phyloP scores from a whole-genome alignment of 352 stramenopile species.

The Phytophthora idaei region DNA sequence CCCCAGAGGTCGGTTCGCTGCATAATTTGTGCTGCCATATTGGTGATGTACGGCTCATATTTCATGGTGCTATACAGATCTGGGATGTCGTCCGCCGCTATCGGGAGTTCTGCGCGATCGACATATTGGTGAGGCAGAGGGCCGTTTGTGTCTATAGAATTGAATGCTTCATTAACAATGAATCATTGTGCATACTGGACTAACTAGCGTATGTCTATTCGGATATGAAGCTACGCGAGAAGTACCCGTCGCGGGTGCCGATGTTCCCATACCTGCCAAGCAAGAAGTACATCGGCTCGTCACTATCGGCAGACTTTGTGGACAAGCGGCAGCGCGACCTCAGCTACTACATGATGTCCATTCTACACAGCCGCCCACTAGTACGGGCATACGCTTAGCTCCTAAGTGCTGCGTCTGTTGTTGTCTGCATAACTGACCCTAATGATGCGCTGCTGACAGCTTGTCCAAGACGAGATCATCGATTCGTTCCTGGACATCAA shows the following conservation, averaged over 20 bases:
- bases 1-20: conserved; percentile 41
- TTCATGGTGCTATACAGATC: conserved; percentile 44
- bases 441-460: conserved; percentile 32
- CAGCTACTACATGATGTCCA: conserved; percentile 87
- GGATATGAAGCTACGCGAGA: conserved; percentile 72
- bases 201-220: conserved; percentile 8
- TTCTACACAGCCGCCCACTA: conserved; percentile 79
- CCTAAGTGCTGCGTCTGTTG: background rate
- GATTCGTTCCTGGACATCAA: conserved; percentile 91
- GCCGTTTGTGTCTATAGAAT: background rate
- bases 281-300: conserved; percentile 90
- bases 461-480: conserved; percentile 87
- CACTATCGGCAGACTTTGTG: conserved; percentile 83
- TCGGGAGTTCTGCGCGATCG: conserved; percentile 85
- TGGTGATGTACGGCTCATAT: background rate
- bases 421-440: background rate
- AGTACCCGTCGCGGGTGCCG: conserved; percentile 75
- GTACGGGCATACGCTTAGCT: conserved; percentile 31
- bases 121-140: conserved; percentile 67
- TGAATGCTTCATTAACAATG: background rate
- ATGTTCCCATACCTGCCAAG: conserved; percentile 82
- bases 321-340: conserved; percentile 88
- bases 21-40: background rate
- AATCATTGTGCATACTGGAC: background rate
- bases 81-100: conserved; percentile 87